Base-by-base conservation (phyloP, 148 eudicot species). In the Beta vulgaris region DNA sequence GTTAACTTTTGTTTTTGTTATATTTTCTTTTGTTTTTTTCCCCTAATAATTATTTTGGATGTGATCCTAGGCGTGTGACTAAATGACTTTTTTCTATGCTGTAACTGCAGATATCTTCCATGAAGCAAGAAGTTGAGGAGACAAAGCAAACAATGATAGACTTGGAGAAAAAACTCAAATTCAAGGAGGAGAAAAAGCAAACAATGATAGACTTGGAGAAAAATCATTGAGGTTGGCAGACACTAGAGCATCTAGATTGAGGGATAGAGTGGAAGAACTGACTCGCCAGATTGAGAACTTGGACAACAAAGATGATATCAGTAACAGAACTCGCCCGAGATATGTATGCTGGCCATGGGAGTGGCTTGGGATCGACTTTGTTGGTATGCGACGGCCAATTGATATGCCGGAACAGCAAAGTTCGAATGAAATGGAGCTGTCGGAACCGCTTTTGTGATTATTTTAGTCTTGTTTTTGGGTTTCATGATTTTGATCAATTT, bases 331-430 rank as follows among this genome's bases (percentile, higher is more conserved):
- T 35, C 79, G 90, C 23, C 82, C 91, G 0, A 85, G 98, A 81
- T 92, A 95, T 48, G 81, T 78, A 2, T 95, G 98, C 79, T 95
- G 98, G 98, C 98, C 98, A 26, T 92, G 98, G 98, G 88, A 89
- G 76, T 92, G 96, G 97, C 96, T 95, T 8, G 98, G 98, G 26
- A 76, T 95, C 37, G 90, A 90, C 83, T 87, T 85, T 51, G 93
- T 88, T n/a, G 96, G 98, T 63, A 57, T 84, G 29, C 62, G 39
- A 21, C 77, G 31, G 12, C 84, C 80, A 53, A 57, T 77, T 28
- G 89, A 84, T 46, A 43, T 79, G 23, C 72, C 81, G 14, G 91
- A 84, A 7, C 90, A 65, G 75, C 82, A 73, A 65, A 60, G 79
- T 75, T 77, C 97, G 11, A 92, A 92, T 65, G 98, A 95, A 83